Evolutionary conservation across 2,329 filamentous ascomycete genomes (phyloP), one percentile per base, ranked within the genome.

Genomic region (Aureobasidium sp.): DNA sequence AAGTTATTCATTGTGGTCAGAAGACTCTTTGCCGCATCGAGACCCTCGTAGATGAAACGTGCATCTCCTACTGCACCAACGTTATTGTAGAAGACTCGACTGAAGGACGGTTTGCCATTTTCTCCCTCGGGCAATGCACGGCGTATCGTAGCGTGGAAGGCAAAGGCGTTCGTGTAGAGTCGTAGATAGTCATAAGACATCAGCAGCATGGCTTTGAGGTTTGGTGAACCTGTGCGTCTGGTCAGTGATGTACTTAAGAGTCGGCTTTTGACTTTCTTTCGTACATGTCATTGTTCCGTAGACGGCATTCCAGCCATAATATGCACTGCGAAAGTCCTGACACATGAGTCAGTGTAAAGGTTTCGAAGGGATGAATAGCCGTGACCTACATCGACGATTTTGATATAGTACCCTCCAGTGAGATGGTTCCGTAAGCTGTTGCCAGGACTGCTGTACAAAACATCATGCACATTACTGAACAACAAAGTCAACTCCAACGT

Each of bases 111-210:
- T 59, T 69, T 59, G 14, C 52, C 68, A 6, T 61, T 61, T 45
- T 65, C 61, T 12, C 60, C 59, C 22, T 65, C 58, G 6, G 71
- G 70, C 0, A 74, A 59, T 12, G 71, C 71, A 27, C 72, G 69
- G 21, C 73, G 70, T 19, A 79, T 80, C 1, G 83, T 85, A 2
- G 85, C 84, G 63, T 88, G 85, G 59, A 88, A 88, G 1, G 84
- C 85, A 62, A 88, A 88, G 0, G 85, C 84, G 55, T 86, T 87
- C 45, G 84, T 85, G 64, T 88, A 88, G 1, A 88, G 74, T 6
- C 84, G 77, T 1, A 88, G 69, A 61, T 87, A 88, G 59, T 88
- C 83, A 61, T 86, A 87, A 0, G 83, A 85, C 61, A 88, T 74
- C 21, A 86, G 73, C 2, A 88, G 68, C 4, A 79, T 85, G 3